phyloP scores from a whole-genome alignment of 306 rosid genomes.

The Ochetophila trinervis region DNA sequence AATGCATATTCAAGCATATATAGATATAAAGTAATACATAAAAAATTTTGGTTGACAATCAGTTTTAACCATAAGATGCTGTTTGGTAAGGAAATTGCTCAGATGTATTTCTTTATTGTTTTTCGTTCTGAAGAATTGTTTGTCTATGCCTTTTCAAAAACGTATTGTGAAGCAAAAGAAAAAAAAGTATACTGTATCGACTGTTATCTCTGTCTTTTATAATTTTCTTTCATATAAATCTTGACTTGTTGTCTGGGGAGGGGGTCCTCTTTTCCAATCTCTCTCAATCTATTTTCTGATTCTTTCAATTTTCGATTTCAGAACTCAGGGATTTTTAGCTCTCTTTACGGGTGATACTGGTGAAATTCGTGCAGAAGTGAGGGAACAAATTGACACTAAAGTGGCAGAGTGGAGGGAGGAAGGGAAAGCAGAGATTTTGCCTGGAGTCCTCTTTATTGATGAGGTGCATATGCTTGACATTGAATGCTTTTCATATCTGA shows the following conservation, averaged over 20 bases:
- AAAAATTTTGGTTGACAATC: too few species aligned
- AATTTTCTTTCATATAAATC: background rate
- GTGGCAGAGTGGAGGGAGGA: constrained; percentile 99
- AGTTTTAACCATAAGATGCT: too few species aligned
- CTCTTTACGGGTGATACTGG: constrained; percentile 98
- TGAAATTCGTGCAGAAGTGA: constrained; percentile 95
- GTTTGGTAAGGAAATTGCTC: too few species aligned
- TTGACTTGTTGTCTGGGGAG: background rate
- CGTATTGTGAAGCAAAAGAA: too few species aligned
- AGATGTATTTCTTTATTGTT: too few species aligned
- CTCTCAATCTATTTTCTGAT: constrained; percentile 16
- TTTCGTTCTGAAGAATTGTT: too few species aligned
- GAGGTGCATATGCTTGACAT: constrained; percentile 99
- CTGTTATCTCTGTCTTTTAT: background rate
- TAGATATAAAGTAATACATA: too few species aligned
- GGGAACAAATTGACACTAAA: constrained; percentile 98
- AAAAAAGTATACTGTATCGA: background rate
- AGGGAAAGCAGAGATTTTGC: constrained; percentile 97
- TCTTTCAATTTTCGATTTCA: constrained; percentile 29
- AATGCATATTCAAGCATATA: too few species aligned
- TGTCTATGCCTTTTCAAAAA: too few species aligned
- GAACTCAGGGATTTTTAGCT: constrained; percentile 97
- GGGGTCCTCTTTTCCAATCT: background rate
- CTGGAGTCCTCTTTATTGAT: constrained; percentile 93
- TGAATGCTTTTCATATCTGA: constrained; percentile 89